Base-by-base conservation (phyloP, 768 basidiomycete species). In the Infundibulicybe gibba region DNA sequence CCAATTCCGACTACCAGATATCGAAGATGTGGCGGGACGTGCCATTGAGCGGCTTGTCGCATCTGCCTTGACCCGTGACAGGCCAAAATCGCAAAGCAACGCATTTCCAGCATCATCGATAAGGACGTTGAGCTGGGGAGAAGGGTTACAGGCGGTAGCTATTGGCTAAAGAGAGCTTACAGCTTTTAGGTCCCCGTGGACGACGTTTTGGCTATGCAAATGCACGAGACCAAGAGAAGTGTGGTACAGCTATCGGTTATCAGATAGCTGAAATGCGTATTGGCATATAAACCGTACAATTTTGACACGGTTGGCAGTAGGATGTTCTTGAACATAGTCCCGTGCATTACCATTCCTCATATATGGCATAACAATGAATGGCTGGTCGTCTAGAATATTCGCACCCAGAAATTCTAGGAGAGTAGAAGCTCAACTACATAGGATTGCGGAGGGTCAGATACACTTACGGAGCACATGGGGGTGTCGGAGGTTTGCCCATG, bases 361-460 rank as follows among this genome's bases (percentile, higher is more conserved):
- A 19, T 40, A 49, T 40, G 53, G 53, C 53, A 54, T 54, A 4
- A 54, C 47, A 37, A 54, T 54, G 43, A 54, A 54, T 2, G 52
- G 52, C 25, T 25, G 11, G 35, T 47, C 33, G 32, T 54, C 52
- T 17, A 54, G 42, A 12, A 48, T 33, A 32, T 52, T 54, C 5
- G 52, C 52, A 10, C 52, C 52, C 19, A 54, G 32, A 34, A 54
- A 54, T 9, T 41, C 50, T 53, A 17, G 19, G 25, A n/a, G 17
- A 14, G 8, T 5, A 34, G 17, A 21, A 19, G 44, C 8, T 19
- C n/a, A 17, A 14, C 9, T 9, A 13, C 38, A 46, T 14, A 33
- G 25, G 14, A 15, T 12, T 25, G 25, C 5, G 14, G 6, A 49
- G 9, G 8, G 35, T 25, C 8, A 3, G 25, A 25, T 25, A 25